These are phyloP conservation scores for Populus hybrid DNA, from an alignment of 441 rosid species.

Conservation along the genomic window DNA sequence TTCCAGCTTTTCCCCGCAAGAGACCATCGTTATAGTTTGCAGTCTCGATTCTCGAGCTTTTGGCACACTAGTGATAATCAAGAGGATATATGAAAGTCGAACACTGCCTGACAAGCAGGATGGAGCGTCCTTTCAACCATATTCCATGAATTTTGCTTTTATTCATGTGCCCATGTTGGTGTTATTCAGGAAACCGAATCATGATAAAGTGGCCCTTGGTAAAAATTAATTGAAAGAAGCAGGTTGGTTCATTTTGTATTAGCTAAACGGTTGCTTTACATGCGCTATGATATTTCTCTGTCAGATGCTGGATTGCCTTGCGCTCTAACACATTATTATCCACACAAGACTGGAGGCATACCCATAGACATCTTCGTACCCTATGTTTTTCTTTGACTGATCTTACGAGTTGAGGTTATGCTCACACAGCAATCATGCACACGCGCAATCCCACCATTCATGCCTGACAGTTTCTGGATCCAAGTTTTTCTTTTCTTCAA, in stretches of 20 bases:
- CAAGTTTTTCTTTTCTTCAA: not conserved
- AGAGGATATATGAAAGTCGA: conserved; percentile 3
- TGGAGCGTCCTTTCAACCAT: not conserved
- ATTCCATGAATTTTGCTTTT: not conserved
- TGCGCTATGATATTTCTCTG: not conserved
- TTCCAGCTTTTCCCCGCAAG: conserved; percentile 15
- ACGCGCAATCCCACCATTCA: no score
- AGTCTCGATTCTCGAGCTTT: conserved; percentile 1
- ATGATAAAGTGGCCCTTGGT: not conserved
- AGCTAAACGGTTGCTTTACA: not conserved
- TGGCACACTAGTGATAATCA: conserved; percentile 5
- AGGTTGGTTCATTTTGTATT: not conserved
- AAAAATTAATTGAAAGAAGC: conserved; percentile 15
- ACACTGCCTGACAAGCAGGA: not conserved
- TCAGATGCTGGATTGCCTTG: not conserved
- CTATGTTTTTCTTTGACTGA: not conserved
- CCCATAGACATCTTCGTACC: not conserved
- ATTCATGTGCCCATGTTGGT: not conserved
- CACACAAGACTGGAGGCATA: no score
- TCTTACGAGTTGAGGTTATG: not conserved
- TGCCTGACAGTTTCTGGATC: not conserved
- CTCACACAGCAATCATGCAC: not conserved
- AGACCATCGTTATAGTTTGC: conserved; percentile 17
- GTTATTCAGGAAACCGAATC: conserved; percentile 5
- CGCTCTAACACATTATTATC: not conserved